phyloP scores from a whole-genome alignment of 768 basidiomycete species.

The Suillus decipiens region DNA sequence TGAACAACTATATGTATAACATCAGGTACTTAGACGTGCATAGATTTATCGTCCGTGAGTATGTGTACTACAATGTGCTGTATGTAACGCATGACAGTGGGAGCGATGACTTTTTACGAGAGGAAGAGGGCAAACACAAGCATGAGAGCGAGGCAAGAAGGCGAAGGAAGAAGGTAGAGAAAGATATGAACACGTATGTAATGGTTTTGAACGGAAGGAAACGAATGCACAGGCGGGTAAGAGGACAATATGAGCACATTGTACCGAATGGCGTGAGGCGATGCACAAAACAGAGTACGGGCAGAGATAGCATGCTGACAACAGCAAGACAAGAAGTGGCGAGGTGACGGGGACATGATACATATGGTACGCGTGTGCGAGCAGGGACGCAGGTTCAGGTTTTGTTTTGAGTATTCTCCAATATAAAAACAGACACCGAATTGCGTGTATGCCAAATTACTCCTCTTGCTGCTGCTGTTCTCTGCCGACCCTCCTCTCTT shows the following conservation, averaged over 20 bases:
- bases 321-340: conserved; percentile 30
- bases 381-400: conserved; percentile 13
- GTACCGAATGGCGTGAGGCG: conserved; percentile 15
- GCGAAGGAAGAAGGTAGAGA: conserved; percentile 12
- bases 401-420: conserved; percentile 14
- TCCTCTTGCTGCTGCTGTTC: conserved; percentile 78
- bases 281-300: conserved; percentile 13
- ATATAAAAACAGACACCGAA: conserved; percentile 5
- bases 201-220: conserved; percentile 20
- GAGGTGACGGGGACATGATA: conserved; percentile 28
- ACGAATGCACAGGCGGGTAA: conserved; percentile 25
- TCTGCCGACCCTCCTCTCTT: conserved; percentile 87
- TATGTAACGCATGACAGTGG: conserved; percentile 9
- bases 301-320: conserved; percentile 17
- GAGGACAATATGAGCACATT: conserved; percentile 25
- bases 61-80: conserved; percentile 9
- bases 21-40: conserved; percentile 7
- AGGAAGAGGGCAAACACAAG: conserved; percentile 3
- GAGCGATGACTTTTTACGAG: conserved; percentile 8
- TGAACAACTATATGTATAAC: conserved; percentile 3
- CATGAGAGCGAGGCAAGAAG: conserved; percentile 12
- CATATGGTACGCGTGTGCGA: conserved; percentile 9
- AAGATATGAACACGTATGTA: conserved; percentile 2
- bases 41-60: conserved; percentile 12
- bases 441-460: conserved; percentile 16